phyloP scores from a whole-genome alignment of 2,329 filamentous ascomycete species.

The Verticillium albo-atrum region DNA sequence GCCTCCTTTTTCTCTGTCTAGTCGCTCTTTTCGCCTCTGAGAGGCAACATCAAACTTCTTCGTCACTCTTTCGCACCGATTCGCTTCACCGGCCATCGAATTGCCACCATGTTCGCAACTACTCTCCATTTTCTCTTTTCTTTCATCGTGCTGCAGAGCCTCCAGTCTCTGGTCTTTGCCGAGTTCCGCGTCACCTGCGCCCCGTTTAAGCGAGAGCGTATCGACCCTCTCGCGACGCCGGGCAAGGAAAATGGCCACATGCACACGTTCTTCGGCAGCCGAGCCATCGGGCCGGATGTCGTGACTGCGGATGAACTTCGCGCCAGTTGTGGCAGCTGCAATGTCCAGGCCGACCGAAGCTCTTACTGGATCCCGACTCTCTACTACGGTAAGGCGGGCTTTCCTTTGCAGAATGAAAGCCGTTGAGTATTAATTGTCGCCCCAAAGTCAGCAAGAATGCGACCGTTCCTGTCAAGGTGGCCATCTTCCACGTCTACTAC shows the following conservation, averaged over 20 bases:
- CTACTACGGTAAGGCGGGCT: not conserved
- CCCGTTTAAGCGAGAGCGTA: conserved; percentile 1
- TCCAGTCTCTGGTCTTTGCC: not conserved
- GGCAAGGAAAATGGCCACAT: conserved; percentile 2
- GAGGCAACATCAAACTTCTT: not conserved
- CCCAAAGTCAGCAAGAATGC: not conserved
- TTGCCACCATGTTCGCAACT: not conserved
- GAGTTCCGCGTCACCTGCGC: conserved; percentile 1
- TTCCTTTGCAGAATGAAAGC: not conserved
- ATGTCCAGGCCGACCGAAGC: not conserved
- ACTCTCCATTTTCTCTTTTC: not conserved
- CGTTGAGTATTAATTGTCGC: not conserved
- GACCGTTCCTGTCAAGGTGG: conserved; percentile 1
- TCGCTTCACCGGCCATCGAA: not conserved
- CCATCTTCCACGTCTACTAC: conserved; percentile 2
- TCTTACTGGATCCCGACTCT: conserved; percentile 2
- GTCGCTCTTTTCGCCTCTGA: not conserved
- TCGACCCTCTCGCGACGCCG: not conserved
- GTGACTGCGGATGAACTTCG: not conserved
- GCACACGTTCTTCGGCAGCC: conserved; percentile 1
- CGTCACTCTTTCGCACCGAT: not conserved
- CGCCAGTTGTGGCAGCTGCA: not conserved
- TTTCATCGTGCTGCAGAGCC: not conserved
- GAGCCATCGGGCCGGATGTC: not conserved
- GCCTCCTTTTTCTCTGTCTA: not conserved